Evolutionary conservation across 352 stramenopile species (phyloP), one percentile per base, ranked within the genome.

Genomic region (Globisporangium yorkense): DNA sequence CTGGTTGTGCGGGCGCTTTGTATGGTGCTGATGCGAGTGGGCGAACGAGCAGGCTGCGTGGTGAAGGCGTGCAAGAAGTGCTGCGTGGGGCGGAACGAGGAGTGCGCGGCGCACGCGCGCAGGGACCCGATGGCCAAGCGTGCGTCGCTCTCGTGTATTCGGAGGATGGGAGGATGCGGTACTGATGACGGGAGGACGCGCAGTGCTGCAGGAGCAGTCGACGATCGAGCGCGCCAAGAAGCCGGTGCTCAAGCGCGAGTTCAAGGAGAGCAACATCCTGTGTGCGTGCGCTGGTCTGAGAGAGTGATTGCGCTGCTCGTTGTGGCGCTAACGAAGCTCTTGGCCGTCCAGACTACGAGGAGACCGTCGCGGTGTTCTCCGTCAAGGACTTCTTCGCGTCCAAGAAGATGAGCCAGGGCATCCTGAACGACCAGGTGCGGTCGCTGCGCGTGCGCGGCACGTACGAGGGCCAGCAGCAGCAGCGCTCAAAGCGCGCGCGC

Each of bases 281-380:
- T 92, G 82, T 92, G 77, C 31, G 81, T 68, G 21, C 2, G 44
- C 15, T 39, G 48, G 18, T 24, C 16, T 10, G 41, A 10, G 16
- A 13, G 41, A 12, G 41, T 47, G 41, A 10, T 27, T 27, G 33
- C 33, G 33, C 5, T 37, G 33, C 5, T 6, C 33, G 40, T 5
- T 13, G 13, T 5, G 39, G 2, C 3, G 16, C 40, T 9, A 8
- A 20, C 13, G 40, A 46, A 5, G 40, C 40, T 2, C 15, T 39
- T 12, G 5, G 40, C 41, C 20, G 18, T 40, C 37, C 35, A 92
- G 83, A 90, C 54, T 90, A 90, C 41, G 74, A 75, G 20, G 83
- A 92, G 61, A 92, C 83, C 0, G 80, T 92, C 39, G 86, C 78
- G 43, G 68, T 92, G 40, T 92, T 92, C 56, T 89, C 80, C 52